These are phyloP conservation scores for Leccinum barrowsii DNA, from an alignment of 768 basidiomycete genomes.

Conservation along the genomic window DNA sequence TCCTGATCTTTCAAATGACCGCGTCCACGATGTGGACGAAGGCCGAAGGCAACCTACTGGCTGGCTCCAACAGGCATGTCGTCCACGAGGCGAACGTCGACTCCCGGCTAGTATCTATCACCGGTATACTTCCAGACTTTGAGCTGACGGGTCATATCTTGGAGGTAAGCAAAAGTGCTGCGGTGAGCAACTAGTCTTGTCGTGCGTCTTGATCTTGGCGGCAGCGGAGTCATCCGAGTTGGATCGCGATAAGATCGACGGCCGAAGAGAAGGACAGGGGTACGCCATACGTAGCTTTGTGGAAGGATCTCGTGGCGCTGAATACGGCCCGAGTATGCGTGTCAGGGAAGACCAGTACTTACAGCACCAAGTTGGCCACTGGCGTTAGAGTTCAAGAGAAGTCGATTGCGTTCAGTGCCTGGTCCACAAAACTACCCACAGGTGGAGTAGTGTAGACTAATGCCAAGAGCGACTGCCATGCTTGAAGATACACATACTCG, in stretches of 20 bases:
- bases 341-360: not conserved
- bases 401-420: conserved; percentile 12
- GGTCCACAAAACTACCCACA: not conserved
- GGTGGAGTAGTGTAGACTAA: conserved; percentile 7
- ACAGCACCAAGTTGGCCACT: conserved; percentile 1
- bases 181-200: not conserved
- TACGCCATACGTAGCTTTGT: not conserved
- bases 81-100: conserved; percentile 9
- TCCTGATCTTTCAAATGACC: not conserved
- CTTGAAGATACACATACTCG: not conserved
- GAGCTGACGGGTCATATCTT: not conserved
- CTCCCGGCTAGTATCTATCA: not conserved
- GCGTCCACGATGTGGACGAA: not conserved
- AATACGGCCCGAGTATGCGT: not conserved
- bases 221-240: not conserved
- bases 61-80: conserved; percentile 9
- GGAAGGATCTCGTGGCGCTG: not conserved
- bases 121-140: not conserved
- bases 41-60: not conserved
- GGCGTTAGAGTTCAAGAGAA: not conserved
- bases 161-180: not conserved
- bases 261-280: not conserved
- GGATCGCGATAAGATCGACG: conserved; percentile 8
- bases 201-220: not conserved
- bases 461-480: not conserved